These are phyloP conservation scores for Dysphania ambrosioides DNA, from an alignment of 148 eudicot genomes.

Conservation along the genomic window DNA sequence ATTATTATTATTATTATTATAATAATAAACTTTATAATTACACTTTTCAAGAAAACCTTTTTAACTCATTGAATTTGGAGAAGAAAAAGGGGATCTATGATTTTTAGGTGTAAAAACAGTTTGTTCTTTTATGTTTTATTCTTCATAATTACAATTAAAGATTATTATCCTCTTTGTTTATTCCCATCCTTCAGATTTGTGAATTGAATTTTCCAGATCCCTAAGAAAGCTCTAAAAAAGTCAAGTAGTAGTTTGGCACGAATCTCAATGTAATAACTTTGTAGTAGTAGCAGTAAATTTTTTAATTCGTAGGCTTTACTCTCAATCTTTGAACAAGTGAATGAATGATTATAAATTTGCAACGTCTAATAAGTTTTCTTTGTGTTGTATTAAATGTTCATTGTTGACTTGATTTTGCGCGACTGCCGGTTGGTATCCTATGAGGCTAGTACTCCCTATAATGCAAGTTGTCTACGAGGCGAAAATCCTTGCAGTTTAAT, in stretches of 20 bases:
- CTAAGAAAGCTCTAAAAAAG: conserved; percentile 29
- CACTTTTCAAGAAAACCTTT: background rate
- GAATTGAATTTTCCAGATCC: conserved; percentile 34
- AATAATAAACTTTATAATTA: background rate
- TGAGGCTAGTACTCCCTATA: background rate
- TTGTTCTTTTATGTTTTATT: background rate
- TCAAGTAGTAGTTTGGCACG: conserved; percentile 39
- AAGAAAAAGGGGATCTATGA: conserved; percentile 5
- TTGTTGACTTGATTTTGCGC: conserved; percentile 26
- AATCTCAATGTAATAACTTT: conserved; percentile 32
- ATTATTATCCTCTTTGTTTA: background rate
- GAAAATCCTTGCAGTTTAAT: background rate
- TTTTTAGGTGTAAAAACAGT: conserved; percentile 10
- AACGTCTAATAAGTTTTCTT: conserved; percentile 8
- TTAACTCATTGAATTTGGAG: conserved; percentile 9
- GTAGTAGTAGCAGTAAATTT: conserved; percentile 10
- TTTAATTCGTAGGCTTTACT: background rate
- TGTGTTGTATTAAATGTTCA: conserved; percentile 14
- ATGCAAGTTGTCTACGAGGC: background rate
- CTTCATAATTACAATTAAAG: background rate
- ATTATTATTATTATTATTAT: no score
- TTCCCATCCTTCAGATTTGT: conserved; percentile 25
- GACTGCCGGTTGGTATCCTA: conserved; percentile 22
- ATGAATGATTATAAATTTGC: conserved; percentile 4
- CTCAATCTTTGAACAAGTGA: conserved; percentile 15